Base-by-base conservation (phyloP, 2,329 filamentous ascomycete genomes). In the Lasiodiplodia citricola region DNA sequence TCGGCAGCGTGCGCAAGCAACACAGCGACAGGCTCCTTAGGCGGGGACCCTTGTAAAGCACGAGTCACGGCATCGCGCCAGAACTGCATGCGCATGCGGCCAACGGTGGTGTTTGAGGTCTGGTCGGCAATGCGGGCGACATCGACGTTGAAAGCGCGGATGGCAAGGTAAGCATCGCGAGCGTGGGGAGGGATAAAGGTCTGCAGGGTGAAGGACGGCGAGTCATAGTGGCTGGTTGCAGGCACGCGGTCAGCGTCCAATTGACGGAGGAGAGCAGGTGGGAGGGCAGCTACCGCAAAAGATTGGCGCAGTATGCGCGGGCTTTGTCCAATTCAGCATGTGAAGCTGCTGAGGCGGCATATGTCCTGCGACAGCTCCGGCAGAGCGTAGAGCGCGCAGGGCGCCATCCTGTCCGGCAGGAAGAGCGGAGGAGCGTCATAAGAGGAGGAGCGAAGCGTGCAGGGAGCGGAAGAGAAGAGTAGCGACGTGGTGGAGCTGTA, bases 81-180 rank as follows among this genome's bases (percentile, higher is more conserved):
- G 84, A 98, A 98, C 79, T 97, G 93, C 80, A 97, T 91, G 72
- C 96, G 93, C 86, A 98, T 89, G 65, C 90, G 86, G 62, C 93
- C 95, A 70, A 98, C 92, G 4, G 91, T 91, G n/a, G 92, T 89
- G 70, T 92, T 96, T 57, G 92, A 96, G 23, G 96, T 94, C 14
- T 92, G 89, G 80, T 98, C 95, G 68, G 96, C 93, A 71, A 98
- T 91, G 68, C 92, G 88, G 55, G 95, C 92, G 70, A 97, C 88
- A 79, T 97, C 95, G 75, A 98, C 87, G 78, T 99, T 99, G 80
- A 99, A 90, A 63, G 94, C 92, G 71, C 95, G 92, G 69, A 99
- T 89, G 69, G 94, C 93, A 73, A 97, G 88, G 81, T 98, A 97
- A 73, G 93, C 91, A 80, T 96, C 90, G 75, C 90, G 90, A 14